Conservation (phyloP, 352 stramenopile species). For the Peronospora belbahrii region DNA sequence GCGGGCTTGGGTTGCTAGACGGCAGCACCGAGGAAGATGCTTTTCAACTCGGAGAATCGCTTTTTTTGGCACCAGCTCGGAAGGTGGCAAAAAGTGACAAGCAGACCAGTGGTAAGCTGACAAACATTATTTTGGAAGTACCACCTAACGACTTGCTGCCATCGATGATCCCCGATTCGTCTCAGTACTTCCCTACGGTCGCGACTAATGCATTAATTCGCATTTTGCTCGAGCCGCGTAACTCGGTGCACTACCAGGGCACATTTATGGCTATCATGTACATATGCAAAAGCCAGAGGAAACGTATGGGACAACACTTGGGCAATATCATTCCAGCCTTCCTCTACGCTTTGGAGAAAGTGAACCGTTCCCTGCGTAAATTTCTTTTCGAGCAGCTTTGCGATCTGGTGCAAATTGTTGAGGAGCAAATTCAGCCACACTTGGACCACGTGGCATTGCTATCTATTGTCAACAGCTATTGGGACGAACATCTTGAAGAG, state of each 20-base stretch:
- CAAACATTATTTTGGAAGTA: slow-evolving; percentile 50
- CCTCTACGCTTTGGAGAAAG: slow-evolving; percentile 88
- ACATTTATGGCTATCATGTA: slow-evolving; percentile 98
- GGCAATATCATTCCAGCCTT: slow-evolving; percentile 97
- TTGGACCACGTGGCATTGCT: slow-evolving; percentile 77
- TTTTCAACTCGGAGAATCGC: slow-evolving; percentile 31
- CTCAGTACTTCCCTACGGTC: slow-evolving; percentile 96
- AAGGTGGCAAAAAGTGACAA: slow-evolving; percentile 67
- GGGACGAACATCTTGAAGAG: slow-evolving; percentile 90
- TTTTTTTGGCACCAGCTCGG: slow-evolving; percentile 42
- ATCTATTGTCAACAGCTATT: slow-evolving; percentile 78
- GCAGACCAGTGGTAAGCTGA: slow-evolving; percentile 59
- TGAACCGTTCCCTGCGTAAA: slow-evolving; percentile 86
- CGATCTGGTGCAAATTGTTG: slow-evolving; percentile 94
- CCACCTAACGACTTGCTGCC: slow-evolving; percentile 69
- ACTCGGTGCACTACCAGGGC: slow-evolving; percentile 95
- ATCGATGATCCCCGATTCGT: slow-evolving; percentile 79
- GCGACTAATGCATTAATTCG: slow-evolving; percentile 94
- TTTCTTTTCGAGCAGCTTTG: slow-evolving; percentile 95
- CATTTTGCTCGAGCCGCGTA: slow-evolving; percentile 95
- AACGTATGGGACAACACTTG: slow-evolving; percentile 92
- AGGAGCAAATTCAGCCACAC: slow-evolving; percentile 92
- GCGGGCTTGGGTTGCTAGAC: slow-evolving; percentile 23
- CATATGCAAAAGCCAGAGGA: slow-evolving; percentile 95
- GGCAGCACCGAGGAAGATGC: slow-evolving; percentile 40